Evolutionary conservation across 805 yeast species (phyloP).

Genomic region (Candida awuae): DNA sequence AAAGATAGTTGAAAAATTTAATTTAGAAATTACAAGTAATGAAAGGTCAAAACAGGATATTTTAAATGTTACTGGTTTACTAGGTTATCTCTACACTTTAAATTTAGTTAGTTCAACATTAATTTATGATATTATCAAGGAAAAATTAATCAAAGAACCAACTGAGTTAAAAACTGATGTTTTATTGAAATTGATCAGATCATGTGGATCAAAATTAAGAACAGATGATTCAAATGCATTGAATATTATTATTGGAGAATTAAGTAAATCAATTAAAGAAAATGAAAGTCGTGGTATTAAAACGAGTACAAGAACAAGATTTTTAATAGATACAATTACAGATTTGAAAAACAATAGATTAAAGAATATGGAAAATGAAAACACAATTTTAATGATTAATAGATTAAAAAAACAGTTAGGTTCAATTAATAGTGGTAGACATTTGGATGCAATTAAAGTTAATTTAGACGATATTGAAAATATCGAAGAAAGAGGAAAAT

Average conservation of each 20-base stretch:
- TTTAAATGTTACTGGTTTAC: slow-evolving; percentile 57
- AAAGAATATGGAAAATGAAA: slow-evolving; percentile 44
- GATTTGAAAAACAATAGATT: slow-evolving; percentile 81
- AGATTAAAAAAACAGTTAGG: slow-evolving; percentile 61
- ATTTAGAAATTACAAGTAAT: slow-evolving; percentile 30
- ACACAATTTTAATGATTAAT: slow-evolving; percentile 42
- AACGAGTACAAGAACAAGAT: slow-evolving; percentile 60
- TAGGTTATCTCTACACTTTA: slow-evolving; percentile 70
- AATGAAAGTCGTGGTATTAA: slow-evolving; percentile 29
- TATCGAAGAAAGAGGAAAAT: slow-evolving; percentile 78
- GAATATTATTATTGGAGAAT: slow-evolving; percentile 61
- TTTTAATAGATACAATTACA: slow-evolving; percentile 76
- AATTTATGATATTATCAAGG: slow-evolving; percentile 65
- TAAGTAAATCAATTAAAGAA: slow-evolving; percentile 40
- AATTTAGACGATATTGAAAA: slow-evolving; percentile 71
- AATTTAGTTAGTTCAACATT: slow-evolving; percentile 68
- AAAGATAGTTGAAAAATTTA: slow-evolving; percentile 63
- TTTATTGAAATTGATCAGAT: slow-evolving; percentile 60
- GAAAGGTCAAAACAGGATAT: slow-evolving; percentile 25
- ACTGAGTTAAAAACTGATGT: slow-evolving; percentile 72
- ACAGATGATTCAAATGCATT: slow-evolving; percentile 83
- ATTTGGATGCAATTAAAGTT: slow-evolving; percentile 75
- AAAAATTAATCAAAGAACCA: slow-evolving; percentile 32
- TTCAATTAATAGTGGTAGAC: slow-evolving; percentile 36
- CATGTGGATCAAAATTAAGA: slow-evolving; percentile 78